These are phyloP conservation scores for Albophoma yamanashiensis DNA, from an alignment of 2,329 filamentous ascomycete genomes.

Conservation along the genomic window DNA sequence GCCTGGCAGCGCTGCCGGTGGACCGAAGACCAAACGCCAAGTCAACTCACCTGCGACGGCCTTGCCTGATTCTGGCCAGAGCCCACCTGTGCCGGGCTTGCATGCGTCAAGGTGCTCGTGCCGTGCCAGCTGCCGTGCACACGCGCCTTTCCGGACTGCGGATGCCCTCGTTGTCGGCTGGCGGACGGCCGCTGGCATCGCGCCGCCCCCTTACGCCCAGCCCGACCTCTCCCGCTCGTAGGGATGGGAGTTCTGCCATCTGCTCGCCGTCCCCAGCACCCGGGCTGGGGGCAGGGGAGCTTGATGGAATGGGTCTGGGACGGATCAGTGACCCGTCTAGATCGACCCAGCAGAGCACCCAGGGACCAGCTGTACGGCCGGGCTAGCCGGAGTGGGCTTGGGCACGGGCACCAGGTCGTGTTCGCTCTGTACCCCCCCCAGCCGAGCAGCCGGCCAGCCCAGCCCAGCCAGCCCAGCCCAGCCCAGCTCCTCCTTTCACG, in stretches of 20 bases:
- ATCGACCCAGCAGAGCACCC: conserved; percentile 2
- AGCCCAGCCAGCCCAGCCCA: neutral
- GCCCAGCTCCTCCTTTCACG: neutral
- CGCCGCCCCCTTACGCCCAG: neutral
- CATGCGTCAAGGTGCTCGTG: neutral
- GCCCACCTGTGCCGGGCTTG: neutral
- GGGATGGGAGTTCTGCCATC: neutral
- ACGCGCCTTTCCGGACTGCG: neutral
- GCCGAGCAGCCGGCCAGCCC: neutral
- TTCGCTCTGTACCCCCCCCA: neutral
- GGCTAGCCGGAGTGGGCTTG: conserved; percentile 1
- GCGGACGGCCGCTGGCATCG: neutral
- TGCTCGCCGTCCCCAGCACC: neutral
- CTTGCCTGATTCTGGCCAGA: neutral
- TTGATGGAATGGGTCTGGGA: neutral
- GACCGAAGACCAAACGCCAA: neutral
- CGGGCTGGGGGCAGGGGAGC: neutral
- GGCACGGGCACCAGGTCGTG: neutral
- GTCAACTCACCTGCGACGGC: neutral
- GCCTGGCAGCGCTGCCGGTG: neutral
- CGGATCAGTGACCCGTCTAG: neutral
- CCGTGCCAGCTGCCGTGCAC: neutral
- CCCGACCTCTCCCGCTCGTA: neutral
- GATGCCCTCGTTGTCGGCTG: neutral
- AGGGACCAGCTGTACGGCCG: conserved; percentile 1